Base-by-base conservation (phyloP, 768 basidiomycete genomes). In the Agaricus subrufescens region DNA sequence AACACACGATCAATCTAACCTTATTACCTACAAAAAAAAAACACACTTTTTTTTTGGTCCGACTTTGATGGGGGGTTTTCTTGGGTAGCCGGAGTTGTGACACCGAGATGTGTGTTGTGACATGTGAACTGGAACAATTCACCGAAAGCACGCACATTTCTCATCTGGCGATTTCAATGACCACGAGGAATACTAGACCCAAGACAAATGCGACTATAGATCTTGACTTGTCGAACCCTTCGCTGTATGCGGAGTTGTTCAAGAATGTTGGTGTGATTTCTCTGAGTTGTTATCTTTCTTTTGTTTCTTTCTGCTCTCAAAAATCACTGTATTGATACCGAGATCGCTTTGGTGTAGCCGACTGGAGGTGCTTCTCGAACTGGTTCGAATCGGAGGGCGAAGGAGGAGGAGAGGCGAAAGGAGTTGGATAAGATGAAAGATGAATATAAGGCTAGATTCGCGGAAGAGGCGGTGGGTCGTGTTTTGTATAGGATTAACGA, bases 391-490 rank as follows among this genome's bases (percentile, higher is more conserved):
- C 39, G 79, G 46, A 71, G 76, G 15, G 73, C 76, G 45, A 78
- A 76, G 58, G 82, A 87, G n/a, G 87, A 88, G 60, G 86, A 89
- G 64, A 75, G 86, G 47, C 75, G 81, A 55, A 85, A 78, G 61
- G 86, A 91, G 56, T 62, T 90, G 62, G 76, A 84, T 63, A 81
- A 74, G 63, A 80, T 87, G 84, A 78, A 85, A 54, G 85, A 89
- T 39, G 88, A 89, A 39, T 85, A 84, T 15, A 76, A 77, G 59
- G 77, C 77, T 1, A 85, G 79, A 60, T 77, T 84, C 9, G 69
- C 70, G 19, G 69, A 73, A 42, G 86, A 87, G 60, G 75, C 77
- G 46, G 87, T 87, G 47, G 34, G 34, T 34, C 61, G 81, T 65
- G 37, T 43, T 23, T 26, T 23, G 29, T 29, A 5, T 26, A 27